Percentiles rank a stretch among this genome's conserved stretches.
These are phyloP conservation scores for Rhododendron mucronatum DNA, from an alignment of 148 eudicot species.

Conservation along the genomic window DNA sequence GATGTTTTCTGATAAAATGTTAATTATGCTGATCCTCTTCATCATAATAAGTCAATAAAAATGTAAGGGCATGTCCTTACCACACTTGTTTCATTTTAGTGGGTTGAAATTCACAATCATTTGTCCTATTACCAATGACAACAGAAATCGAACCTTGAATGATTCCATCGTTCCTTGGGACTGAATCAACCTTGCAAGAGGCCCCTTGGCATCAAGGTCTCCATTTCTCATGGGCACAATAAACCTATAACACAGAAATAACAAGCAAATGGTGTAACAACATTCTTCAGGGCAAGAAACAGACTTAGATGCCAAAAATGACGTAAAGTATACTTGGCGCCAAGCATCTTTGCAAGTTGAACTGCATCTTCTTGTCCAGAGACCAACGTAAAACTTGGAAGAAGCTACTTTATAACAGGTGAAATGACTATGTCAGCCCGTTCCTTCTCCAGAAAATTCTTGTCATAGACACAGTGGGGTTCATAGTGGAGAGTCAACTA, in stretches of 20 bases:
- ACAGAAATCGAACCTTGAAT: constrained; percentile 59
- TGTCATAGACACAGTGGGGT: constrained; percentile 88
- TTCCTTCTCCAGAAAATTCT: constrained; percentile 46
- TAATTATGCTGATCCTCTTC: neutral
- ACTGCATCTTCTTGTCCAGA: constrained; percentile 99
- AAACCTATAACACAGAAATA: constrained; percentile 36
- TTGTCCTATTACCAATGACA: neutral
- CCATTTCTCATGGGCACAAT: constrained; percentile 88
- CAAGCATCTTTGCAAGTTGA: constrained; percentile 68
- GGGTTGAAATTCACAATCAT: neutral
- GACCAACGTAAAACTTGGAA: constrained; percentile 72
- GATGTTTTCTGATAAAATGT: neutral
- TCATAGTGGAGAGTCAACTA: constrained; percentile 70
- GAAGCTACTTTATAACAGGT: constrained; percentile 81
- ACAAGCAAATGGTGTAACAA: neutral
- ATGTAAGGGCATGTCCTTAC: neutral
- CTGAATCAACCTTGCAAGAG: constrained; percentile 61
- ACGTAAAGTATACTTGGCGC: constrained; percentile 50
- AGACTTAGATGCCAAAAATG: neutral
- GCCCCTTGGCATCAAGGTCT: constrained; percentile 85
- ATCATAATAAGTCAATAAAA: neutral
- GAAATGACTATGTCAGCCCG: constrained; percentile 84
- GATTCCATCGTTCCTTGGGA: constrained; percentile 74
- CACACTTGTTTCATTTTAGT: neutral
- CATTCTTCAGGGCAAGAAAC: neutral